Evolutionary conservation across 148 eudicot genomes (phyloP), one percentile per base, ranked within the genome.

Genomic region (Arctostaphylos glauca): DNA sequence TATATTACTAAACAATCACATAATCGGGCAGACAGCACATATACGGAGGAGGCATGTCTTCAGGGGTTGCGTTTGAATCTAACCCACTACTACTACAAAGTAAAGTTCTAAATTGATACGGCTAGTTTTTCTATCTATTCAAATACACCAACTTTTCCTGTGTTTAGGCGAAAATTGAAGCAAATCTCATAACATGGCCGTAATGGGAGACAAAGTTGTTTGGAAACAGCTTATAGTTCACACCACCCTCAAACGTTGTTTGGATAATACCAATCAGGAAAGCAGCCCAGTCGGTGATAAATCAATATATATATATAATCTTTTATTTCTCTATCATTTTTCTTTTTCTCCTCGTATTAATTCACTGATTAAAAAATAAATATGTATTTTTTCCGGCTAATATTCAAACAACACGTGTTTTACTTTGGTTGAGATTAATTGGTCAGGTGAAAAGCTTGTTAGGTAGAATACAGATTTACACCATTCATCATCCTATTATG

Each of bases 51-150:
- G 72, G 48, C 79, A 74, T 82, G 73, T 82, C 55, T 82, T 74
- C 79, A 56, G 84, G 84, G 79, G n/a, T 41, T 48, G 44, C n/a
- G 10, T 48, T 74, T 43, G 73, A 82, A 58, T 38, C 46, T 53
- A 68, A 15, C 67, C 52, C 71, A 74, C 53, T 41, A 7, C 38
- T 41, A 7, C 38, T 74, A 5, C 72, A 82, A 31, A 73, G n/a
- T 74, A 12, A 67, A 58, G 25, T 58, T 74, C 38, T 12, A 81
- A 73, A 71, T n/a, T 68, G 44, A 67, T 23, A 68, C 3, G 14
- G 47, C 47, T 31, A 70, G 74, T 70, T 38, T 70, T 67, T 41
- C 47, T 68, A 12, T 68, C 2, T 14, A 10, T 31, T 41, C 41
- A 23, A 23, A 64, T 9, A 21, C 41, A 10, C 3, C 10, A 64